phyloP scores from a whole-genome alignment of 352 stramenopile genomes.

The Elongisporangium anandrum region DNA sequence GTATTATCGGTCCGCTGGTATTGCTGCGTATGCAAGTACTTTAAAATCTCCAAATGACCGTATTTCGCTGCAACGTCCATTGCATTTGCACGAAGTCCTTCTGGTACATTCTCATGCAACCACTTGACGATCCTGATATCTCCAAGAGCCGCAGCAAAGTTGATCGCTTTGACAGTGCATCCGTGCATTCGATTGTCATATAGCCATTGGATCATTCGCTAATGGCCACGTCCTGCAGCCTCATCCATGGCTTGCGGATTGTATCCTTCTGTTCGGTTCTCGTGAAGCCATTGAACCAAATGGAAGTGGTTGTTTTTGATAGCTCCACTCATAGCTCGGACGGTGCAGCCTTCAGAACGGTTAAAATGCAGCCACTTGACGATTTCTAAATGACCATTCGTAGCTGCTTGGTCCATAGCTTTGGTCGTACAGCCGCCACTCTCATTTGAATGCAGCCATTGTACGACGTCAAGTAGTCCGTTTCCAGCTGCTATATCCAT shows the following conservation, averaged over 20 bases:
- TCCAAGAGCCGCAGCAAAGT: conserved; percentile 18
- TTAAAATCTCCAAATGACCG: conserved; percentile 19
- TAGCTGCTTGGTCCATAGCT: conserved; percentile 24
- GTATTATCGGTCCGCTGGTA: too few species aligned
- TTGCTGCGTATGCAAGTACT: conserved; percentile 19
- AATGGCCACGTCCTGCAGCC: conserved; percentile 22
- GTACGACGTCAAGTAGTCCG: conserved; percentile 20
- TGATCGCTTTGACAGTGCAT: conserved; percentile 22
- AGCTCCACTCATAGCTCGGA: conserved; percentile 28
- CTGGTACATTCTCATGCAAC: conserved; percentile 18
- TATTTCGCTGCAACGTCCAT: conserved; percentile 29
- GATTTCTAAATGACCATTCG: conserved; percentile 20
- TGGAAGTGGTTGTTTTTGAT: conserved; percentile 24
- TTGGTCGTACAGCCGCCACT: conserved; percentile 14
- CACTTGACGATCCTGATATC: conserved; percentile 27
- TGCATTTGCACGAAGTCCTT: conserved; percentile 25
- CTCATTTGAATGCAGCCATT: conserved; percentile 24
- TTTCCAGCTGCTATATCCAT: conserved; percentile 9
- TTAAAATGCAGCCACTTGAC: conserved; percentile 27
- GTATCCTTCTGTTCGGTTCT: conserved; percentile 23
- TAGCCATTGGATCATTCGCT: conserved; percentile 25
- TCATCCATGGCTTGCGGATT: conserved; percentile 18
- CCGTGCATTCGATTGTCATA: conserved; percentile 23
- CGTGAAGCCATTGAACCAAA: conserved; percentile 28
- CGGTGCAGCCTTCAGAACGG: conserved; percentile 23